Evolutionary conservation across 768 basidiomycete species (phyloP), one percentile per base, ranked within the genome.

Genomic region (Calocybe indica): DNA sequence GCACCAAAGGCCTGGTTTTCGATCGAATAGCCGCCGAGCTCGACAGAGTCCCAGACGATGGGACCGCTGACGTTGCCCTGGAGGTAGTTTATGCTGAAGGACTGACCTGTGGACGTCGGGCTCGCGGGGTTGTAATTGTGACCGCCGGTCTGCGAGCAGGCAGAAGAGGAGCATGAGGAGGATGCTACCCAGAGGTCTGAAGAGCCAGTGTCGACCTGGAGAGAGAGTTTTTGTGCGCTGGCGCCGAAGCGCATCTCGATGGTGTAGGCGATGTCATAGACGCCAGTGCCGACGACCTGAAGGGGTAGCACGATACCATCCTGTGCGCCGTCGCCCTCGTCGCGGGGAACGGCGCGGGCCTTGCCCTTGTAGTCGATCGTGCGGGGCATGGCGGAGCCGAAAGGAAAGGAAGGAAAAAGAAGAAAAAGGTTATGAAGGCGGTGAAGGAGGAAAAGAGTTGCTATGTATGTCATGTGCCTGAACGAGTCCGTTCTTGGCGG

Each of bases 141-240:
- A 12, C 76, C 76, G 32, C 58, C 60, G 0, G 74, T 70, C 11
- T 67, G 61, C 12, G 62, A 62, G 54, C 87, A 89, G 0, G 69
- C 54, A 0, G 74, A 65, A 0, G 82, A 73, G 1, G 75, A 68
- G 52, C 89, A 91, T 2, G 78, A 75, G 8, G 72, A 74, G 1
- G 85, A 84, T 0, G 84, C 82, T 39, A 91, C 67, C 88, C 88
- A 91, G 22, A 88, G 70, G 65, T 92, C 88, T 0, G 86, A 86
- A 0, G 89, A 90, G 29, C 89, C 89, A 0, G 85, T 88, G 55
- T 92, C 88, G 34, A 91, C 75, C 58, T 89, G 87, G 2, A 90
- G 64, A 5, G 76, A 80, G 15, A 85, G 63, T 15, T 71, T 73
- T 47, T 84, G 75, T 31, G 58, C 58, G 7, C 59, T 63, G 6